These are phyloP conservation scores for Skeletonema marinoi DNA, from an alignment of 108 stramenopile species.

Conservation along the genomic window DNA sequence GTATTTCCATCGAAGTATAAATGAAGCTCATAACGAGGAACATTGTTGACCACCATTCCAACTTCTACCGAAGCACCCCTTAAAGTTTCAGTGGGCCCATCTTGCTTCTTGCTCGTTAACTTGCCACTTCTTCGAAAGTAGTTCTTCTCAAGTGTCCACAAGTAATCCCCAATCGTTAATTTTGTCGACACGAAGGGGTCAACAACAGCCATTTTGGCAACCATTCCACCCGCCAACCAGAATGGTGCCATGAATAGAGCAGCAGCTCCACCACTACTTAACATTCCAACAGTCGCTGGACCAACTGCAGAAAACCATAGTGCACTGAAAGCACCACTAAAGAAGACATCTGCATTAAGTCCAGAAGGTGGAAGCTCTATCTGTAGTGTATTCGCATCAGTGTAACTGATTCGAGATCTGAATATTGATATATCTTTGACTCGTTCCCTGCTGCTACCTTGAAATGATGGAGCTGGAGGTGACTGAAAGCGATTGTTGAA, in stretches of 20 bases:
- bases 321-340: conserved; percentile 29
- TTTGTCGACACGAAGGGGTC: conserved; percentile 30
- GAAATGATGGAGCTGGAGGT: not conserved
- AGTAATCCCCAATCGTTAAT: conserved; percentile 43
- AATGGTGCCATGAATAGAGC: conserved; percentile 46
- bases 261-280: conserved; percentile 13
- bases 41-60: conserved; percentile 24
- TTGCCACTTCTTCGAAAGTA: conserved; percentile 6
- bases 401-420: conserved; percentile 7
- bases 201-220: conserved; percentile 37
- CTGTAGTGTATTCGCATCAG: conserved; percentile 45
- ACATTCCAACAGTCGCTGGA: conserved; percentile 33
- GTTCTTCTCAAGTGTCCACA: conserved; percentile 37
- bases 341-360: conserved; percentile 8
- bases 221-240: conserved; percentile 46
- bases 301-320: conserved; percentile 45
- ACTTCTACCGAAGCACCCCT: conserved; percentile 25
- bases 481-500: not conserved
- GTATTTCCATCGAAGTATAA: not conserved
- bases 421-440: not conserved
- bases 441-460: not conserved
- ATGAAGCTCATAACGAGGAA: conserved; percentile 21
- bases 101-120: conserved; percentile 4
- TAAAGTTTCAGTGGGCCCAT: conserved; percentile 32
- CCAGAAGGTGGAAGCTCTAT: conserved; percentile 36